A percentile compares a stretch with the other conserved stretches of the same genome.
Evolutionary conservation across 768 basidiomycete genomes (phyloP).

Genomic region (Lentinula edodes): DNA sequence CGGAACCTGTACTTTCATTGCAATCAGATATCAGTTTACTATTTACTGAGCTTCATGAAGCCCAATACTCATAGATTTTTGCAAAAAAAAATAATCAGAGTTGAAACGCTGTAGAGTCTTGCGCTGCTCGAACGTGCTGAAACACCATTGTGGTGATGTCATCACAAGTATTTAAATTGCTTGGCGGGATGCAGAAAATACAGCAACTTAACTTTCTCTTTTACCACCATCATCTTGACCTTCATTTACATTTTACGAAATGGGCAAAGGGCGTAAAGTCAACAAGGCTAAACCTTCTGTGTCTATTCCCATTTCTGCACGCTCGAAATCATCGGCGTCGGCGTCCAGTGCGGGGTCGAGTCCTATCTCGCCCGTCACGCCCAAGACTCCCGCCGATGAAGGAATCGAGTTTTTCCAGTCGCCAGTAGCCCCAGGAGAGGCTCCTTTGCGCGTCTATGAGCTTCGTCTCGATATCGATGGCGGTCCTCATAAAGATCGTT

Average conservation of each 20-base stretch:
- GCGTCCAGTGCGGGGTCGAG: not conserved
- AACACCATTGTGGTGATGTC: not conserved
- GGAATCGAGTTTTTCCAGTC: constrained; percentile 61
- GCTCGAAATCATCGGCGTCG: not conserved
- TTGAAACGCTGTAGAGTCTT: no score
- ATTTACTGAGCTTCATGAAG: not conserved
- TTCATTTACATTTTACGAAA: not conserved
- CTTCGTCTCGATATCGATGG: constrained; percentile 86
- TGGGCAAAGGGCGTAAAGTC: constrained; percentile 7
- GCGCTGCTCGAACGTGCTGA: no score
- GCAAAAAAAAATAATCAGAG: no score
- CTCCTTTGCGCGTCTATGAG: constrained; percentile 79
- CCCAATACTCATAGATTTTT: no score
- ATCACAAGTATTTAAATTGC: not conserved
- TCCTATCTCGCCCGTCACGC: constrained; percentile 22
- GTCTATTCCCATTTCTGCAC: not conserved
- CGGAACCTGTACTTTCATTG: not conserved
- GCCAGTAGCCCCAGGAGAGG: constrained; percentile 35
- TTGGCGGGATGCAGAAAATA: not conserved
- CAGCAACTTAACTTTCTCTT: not conserved
- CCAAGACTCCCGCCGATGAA: constrained; percentile 66
- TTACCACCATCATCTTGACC: not conserved
- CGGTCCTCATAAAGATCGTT: constrained; percentile 79
- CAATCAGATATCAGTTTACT: not conserved
- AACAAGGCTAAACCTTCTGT: constrained; percentile 3